phyloP scores from a whole-genome alignment of 2,329 filamentous ascomycete genomes.

The Scytalidium sp. region DNA sequence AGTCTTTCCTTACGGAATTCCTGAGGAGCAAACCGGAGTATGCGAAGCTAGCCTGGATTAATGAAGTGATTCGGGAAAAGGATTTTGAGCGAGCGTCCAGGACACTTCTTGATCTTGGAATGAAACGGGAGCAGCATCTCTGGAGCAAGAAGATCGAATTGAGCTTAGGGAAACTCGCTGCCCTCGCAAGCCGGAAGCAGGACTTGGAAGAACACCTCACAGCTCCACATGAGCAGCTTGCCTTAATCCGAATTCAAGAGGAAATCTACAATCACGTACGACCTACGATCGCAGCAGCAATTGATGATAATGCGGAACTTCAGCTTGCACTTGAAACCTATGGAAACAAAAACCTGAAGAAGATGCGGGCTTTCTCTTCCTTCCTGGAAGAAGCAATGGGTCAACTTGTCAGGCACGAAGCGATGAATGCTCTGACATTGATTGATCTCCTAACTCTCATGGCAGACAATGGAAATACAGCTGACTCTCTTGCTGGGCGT shows the following conservation, averaged over 20 bases:
- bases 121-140: constrained; percentile 70
- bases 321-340: constrained; percentile 68
- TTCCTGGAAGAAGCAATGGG: constrained; percentile 70
- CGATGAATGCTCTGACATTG: constrained; percentile 61
- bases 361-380: constrained; percentile 63
- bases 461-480: constrained; percentile 34
- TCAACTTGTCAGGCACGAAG: constrained; percentile 67
- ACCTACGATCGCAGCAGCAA: constrained; percentile 64
- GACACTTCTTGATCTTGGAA: constrained; percentile 67
- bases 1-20: constrained; percentile 72
- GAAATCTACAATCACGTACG: constrained; percentile 68
- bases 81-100: constrained; percentile 72
- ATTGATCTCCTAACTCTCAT: constrained; percentile 82
- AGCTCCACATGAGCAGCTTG: constrained; percentile 23
- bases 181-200: constrained; percentile 57
- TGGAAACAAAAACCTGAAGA: constrained; percentile 48
- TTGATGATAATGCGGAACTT: constrained; percentile 77
- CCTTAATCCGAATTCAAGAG: constrained; percentile 71
- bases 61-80: constrained; percentile 76
- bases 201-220: constrained; percentile 29
- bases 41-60: constrained; percentile 88
- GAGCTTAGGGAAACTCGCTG: constrained; percentile 79
- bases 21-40: constrained; percentile 69
- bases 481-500: constrained; percentile 43
- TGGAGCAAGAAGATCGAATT: constrained; percentile 95